These are phyloP conservation scores for Boletus tomentosulus DNA, from an alignment of 768 basidiomycete species.

Conservation along the genomic window DNA sequence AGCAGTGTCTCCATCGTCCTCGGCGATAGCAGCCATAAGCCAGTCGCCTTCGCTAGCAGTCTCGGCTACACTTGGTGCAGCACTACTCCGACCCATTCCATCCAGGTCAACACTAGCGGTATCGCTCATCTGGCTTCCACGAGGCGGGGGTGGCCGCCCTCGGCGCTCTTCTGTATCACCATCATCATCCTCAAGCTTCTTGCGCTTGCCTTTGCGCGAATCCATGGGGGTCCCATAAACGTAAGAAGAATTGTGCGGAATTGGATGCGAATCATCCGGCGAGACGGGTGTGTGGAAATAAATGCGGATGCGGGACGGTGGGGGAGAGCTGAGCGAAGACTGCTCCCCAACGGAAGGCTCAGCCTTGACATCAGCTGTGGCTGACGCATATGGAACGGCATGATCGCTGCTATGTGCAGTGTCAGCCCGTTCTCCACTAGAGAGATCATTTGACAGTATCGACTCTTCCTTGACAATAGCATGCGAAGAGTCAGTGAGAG, in stretches of 20 bases:
- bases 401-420: conserved; percentile 17
- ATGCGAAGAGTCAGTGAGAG: conserved; percentile 31
- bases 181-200: conserved; percentile 88
- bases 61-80: conserved; percentile 61
- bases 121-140: conserved; percentile 45
- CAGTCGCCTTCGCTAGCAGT: conserved; percentile 75
- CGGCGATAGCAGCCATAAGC: conserved; percentile 85
- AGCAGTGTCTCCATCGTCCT: conserved; percentile 57
- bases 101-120: conserved; percentile 52
- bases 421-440: conserved; percentile 19
- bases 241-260: conserved; percentile 55
- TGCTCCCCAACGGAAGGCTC: conserved; percentile 28
- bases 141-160: conserved; percentile 59
- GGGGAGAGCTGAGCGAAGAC: conserved; percentile 39
- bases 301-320: conserved; percentile 80
- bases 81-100: conserved; percentile 55
- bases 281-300: conserved; percentile 90
- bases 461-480: conserved; percentile 32
- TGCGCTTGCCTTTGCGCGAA: conserved; percentile 75
- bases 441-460: conserved; percentile 19
- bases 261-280: conserved; percentile 73
- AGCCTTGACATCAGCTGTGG: conserved; percentile 30
- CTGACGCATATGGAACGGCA: conserved; percentile 25
- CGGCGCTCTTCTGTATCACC: conserved; percentile 73
- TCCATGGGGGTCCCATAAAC: conserved; percentile 45